Conservation (phyloP, 371 early-diverging fungal genomes). For the Circinella umbellata region DNA sequence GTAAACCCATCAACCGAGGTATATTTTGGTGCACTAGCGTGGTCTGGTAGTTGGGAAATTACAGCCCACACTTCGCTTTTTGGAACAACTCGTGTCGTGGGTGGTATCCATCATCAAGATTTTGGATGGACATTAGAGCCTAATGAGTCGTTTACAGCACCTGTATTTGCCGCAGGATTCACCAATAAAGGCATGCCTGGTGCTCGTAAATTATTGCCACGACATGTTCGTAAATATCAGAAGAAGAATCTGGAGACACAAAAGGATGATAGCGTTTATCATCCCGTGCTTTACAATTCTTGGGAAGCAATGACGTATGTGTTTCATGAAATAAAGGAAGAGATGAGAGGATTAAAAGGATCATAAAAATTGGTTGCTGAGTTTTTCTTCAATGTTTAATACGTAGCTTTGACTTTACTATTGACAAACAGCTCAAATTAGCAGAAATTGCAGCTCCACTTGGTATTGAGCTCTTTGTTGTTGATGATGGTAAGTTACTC, state of each 20-base stretch:
- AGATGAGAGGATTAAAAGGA: no score
- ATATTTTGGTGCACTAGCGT: conserved; percentile 50
- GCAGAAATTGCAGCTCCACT: conserved; percentile 35
- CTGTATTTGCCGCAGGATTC: conserved; percentile 38
- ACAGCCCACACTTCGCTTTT: conserved; percentile 27
- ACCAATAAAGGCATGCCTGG: conserved; percentile 37
- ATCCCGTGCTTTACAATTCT: conserved; percentile 46
- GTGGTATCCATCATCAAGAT: conserved; percentile 43
- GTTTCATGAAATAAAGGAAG: no score
- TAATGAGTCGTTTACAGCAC: conserved; percentile 17
- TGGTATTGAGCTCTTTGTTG: conserved; percentile 48
- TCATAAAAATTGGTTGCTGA: no score
- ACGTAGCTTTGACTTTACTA: conserved; percentile 26
- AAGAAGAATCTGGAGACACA: conserved; percentile 16
- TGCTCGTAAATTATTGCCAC: conserved; percentile 35
- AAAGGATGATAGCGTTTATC: conserved; percentile 9
- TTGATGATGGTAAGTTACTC: conserved; percentile 52
- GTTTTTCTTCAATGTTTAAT: no score
- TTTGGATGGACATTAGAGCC: conserved; percentile 30
- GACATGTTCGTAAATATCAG: conserved; percentile 22
- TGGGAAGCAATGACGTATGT: conserved; percentile 45
- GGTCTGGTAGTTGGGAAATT: conserved; percentile 50
- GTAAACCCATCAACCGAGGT: conserved; percentile 23
- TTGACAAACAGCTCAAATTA: conserved; percentile 31
- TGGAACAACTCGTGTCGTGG: conserved; percentile 30